These are phyloP conservation scores for Claviceps spartinae DNA, from an alignment of 2,329 filamentous ascomycete species.

Conservation along the genomic window DNA sequence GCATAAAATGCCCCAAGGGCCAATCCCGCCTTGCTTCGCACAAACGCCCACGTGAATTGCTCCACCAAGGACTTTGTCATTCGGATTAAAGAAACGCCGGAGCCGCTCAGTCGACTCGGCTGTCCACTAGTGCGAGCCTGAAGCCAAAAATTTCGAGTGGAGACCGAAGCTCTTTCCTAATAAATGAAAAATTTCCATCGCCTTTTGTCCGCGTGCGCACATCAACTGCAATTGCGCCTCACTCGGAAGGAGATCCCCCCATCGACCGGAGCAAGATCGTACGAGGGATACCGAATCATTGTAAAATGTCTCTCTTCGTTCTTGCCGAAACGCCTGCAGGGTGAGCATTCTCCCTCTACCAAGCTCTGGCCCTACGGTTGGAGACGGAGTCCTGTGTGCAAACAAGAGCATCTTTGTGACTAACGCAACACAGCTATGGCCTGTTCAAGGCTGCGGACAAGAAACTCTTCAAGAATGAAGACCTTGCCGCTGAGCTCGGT, in stretches of 20 bases:
- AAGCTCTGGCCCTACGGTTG: neutral
- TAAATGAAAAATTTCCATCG: constrained; percentile 30
- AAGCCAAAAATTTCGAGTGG: constrained; percentile 27
- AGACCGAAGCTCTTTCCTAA: constrained; percentile 20
- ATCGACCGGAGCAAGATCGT: constrained; percentile 18
- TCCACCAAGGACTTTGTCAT: neutral
- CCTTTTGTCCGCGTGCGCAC: constrained; percentile 21
- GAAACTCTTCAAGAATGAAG: constrained; percentile 85
- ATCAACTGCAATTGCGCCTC: constrained; percentile 23
- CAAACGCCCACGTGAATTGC: constrained; percentile 11
- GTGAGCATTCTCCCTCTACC: constrained; percentile 28
- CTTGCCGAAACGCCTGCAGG: constrained; percentile 83
- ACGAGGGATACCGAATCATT: constrained; percentile 17
- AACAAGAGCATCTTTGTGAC: constrained; percentile 6
- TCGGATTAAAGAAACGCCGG: constrained; percentile 17
- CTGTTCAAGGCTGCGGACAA: constrained; percentile 98
- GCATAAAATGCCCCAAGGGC: neutral
- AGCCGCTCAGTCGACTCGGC: constrained; percentile 2
- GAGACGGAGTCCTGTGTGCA: neutral
- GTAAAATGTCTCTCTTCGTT: constrained; percentile 77
- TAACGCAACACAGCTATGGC: constrained; percentile 59
- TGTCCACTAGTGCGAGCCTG: constrained; percentile 15
- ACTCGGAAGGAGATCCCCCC: constrained; percentile 21
- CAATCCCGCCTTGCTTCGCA: neutral
- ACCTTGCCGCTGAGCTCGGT: constrained; percentile 59